Evolutionary conservation across 2,329 filamentous ascomycete species (phyloP).

Genomic region (Cladophialophora yegresii): DNA sequence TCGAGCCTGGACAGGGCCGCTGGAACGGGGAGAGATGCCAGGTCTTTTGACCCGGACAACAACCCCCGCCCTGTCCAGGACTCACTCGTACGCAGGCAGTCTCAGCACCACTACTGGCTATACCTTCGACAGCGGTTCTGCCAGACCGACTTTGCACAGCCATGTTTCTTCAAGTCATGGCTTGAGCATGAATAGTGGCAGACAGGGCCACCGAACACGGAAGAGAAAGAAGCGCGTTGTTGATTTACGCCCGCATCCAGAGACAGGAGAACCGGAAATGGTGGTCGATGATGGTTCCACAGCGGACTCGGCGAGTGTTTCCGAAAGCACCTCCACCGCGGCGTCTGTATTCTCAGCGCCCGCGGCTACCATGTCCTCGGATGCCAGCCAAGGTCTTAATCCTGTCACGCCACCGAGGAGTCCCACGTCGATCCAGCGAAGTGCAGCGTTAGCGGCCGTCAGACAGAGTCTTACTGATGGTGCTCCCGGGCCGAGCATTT

Average conservation of each 20-base stretch:
- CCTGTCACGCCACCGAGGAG: conserved; percentile 56
- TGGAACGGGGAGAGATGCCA: conserved; percentile 65
- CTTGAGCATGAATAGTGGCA: conserved; percentile 45
- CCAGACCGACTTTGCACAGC: conserved; percentile 50
- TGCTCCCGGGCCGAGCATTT: conserved; percentile 9
- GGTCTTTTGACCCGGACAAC: conserved; percentile 39
- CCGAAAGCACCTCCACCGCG: conserved; percentile 45
- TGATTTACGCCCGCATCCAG: conserved; percentile 48
- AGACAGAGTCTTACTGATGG: conserved; percentile 24
- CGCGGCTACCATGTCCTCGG: conserved; percentile 49
- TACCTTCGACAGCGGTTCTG: conserved; percentile 72
- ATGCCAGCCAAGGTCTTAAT: conserved; percentile 59
- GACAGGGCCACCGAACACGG: conserved; percentile 50
- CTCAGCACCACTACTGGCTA: conserved; percentile 61
- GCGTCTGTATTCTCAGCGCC: conserved; percentile 56
- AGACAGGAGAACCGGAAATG: conserved; percentile 45
- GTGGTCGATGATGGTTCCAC: conserved; percentile 47
- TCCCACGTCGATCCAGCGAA: conserved; percentile 39
- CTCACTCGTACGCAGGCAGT: conserved; percentile 61
- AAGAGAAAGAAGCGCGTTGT: conserved; percentile 54
- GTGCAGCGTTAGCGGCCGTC: neutral
- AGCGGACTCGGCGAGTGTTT: conserved; percentile 38
- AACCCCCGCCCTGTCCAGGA: conserved; percentile 60
- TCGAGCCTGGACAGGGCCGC: conserved; percentile 82
- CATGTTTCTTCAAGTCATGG: conserved; percentile 46